Base-by-base conservation (phyloP, 805 yeast genomes). In the Sungouiella thailandica region DNA sequence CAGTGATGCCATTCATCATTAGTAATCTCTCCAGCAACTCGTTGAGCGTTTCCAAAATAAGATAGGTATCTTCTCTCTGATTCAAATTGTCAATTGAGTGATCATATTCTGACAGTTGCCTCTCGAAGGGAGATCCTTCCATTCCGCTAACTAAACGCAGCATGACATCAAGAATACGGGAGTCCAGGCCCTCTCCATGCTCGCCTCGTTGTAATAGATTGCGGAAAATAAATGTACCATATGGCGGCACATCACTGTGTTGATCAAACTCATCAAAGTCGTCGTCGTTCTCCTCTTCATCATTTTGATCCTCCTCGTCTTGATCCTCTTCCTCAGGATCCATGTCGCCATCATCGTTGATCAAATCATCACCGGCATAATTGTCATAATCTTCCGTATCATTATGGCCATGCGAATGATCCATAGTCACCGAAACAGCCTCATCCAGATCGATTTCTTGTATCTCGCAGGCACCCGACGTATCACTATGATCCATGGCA, bases 1-100 rank as follows among this genome's bases (percentile, higher is more conserved):
- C 78, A 4, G 76, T 57, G 13, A 78, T 49, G 4, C 72, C 75
- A 37, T 79, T 78, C 76, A 79, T 75, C 88, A 83, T 79, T 33
- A 84, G 60, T 7, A 84, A 49, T 31, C 74, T 58, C 41, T 78
- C 84, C 17, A 82, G 72, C 14, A 84, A 54, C 49, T 82, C 85
- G 42, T 72, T 78, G 32, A 83, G 57, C 2, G 80, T 72, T 48
- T 82, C 89, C 47, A 80, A 53, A 2, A 83, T 68, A 13, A 79
- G 41, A 47, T 66, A 82, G 0, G 86, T 70, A 47, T 81, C 84
- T 2, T 72, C 78, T 10, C 70, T 59, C 28, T 61, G 65, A 23
- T 53, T 53, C 23, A 74, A 49, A 24, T 62, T 65, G 10, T 56
- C 49, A 2, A 71, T 51, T 19, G 73, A 48, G 4, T 48, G 44